Evolutionary conservation across 108 stramenopile species (phyloP).

Genomic region (Pelagomonas calceolata): DNA sequence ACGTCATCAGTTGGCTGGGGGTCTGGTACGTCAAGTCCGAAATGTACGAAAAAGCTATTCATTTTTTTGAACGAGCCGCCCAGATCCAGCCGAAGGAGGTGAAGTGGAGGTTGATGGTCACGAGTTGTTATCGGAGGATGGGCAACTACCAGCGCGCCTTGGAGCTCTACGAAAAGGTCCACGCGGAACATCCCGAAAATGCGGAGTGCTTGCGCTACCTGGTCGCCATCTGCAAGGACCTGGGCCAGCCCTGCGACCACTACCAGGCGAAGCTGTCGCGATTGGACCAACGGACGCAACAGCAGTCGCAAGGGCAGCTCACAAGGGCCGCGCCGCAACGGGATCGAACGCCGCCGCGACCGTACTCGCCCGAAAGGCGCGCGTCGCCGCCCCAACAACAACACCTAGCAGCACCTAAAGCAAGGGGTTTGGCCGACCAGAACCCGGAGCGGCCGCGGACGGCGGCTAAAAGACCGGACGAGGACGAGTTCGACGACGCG

Average conservation of each 20-base stretch:
- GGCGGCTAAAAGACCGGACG: constrained; percentile 11
- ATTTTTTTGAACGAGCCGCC: constrained; percentile 67
- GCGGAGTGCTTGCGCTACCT: constrained; percentile 58
- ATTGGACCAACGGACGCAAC: constrained; percentile 14
- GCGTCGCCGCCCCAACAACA: constrained; percentile 9
- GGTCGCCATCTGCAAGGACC: constrained; percentile 41
- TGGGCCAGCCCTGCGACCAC: constrained; percentile 35
- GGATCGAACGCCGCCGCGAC: background rate
- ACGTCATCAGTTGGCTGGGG: constrained; percentile 70
- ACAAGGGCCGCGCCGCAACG: background rate
- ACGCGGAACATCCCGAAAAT: constrained; percentile 56
- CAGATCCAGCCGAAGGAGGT: constrained; percentile 71
- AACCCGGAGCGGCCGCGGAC: background rate
- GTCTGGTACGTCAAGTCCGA: constrained; percentile 76
- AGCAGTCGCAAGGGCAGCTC: background rate
- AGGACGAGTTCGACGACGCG: constrained; percentile 25
- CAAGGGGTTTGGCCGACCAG: background rate
- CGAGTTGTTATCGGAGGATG: constrained; percentile 58
- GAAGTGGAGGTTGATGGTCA: constrained; percentile 76
- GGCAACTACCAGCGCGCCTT: constrained; percentile 50
- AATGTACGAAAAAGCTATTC: constrained; percentile 69
- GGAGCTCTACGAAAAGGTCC: constrained; percentile 55
- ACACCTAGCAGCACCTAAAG: background rate
- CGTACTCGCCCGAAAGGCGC: background rate
- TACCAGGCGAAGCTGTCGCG: constrained; percentile 48